phyloP scores from a whole-genome alignment of 2,329 filamentous ascomycete genomes.

The Blastomyces parvus region DNA sequence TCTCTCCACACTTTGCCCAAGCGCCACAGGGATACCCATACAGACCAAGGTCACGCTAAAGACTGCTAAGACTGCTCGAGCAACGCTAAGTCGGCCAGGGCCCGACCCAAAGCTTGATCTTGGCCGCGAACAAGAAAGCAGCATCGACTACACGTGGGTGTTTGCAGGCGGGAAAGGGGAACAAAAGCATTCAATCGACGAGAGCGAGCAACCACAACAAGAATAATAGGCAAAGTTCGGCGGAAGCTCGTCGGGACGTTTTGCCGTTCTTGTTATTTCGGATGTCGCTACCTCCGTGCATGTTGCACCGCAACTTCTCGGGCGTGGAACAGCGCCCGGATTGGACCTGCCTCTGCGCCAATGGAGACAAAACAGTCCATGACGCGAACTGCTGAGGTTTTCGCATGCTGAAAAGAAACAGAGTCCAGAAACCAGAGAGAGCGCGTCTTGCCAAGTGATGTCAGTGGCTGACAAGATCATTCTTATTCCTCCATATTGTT shows the following conservation, averaged over 20 bases:
- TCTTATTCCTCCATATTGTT: neutral
- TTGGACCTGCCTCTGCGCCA: neutral
- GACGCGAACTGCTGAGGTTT: neutral
- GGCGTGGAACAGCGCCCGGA: neutral
- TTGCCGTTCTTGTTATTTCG: neutral
- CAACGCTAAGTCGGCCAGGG: neutral
- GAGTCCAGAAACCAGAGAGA: neutral
- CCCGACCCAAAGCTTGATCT: neutral
- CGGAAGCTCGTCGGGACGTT: neutral
- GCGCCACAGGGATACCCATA: neutral
- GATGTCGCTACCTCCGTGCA: neutral
- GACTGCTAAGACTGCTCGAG: neutral
- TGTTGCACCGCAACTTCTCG: too few relatives aligned
- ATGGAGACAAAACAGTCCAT: neutral
- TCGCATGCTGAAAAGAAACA: neutral
- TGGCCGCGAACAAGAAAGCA: conserved; percentile 1
- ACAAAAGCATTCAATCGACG: neutral
- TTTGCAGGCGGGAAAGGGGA: too few relatives aligned
- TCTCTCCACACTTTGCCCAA: neutral
- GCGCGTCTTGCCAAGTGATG: neutral
- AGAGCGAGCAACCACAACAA: neutral
- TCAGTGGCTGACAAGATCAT: neutral
- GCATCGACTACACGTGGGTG: conserved; percentile 6
- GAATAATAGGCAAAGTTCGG: neutral
- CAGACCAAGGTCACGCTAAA: neutral